Base-by-base conservation (phyloP, 768 basidiomycete genomes). In the Boletales sp. region DNA sequence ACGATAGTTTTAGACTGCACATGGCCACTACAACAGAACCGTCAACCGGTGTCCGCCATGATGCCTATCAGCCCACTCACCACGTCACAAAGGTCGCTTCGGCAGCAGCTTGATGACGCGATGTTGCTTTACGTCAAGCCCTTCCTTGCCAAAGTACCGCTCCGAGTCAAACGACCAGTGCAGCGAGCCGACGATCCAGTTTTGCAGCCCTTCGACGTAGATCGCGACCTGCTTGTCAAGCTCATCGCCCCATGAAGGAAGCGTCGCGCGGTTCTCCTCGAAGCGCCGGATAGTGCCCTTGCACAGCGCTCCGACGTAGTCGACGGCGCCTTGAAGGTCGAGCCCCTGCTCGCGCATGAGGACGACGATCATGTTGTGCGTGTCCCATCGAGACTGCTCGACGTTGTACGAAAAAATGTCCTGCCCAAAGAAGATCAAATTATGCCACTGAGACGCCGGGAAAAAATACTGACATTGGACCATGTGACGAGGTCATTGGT, bases 321-420 rank as follows among this genome's bases (percentile, higher is more conserved):
- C 79, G 27, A 88, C 65, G 4, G 86, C 86, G 31, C 73, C 69
- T 53, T 87, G 84, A 9, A 88, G 68, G 32, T 71, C 71, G 43
- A 82, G 71, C 4, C 74, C 77, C 45, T 81, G 77, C 51, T 82
- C 72, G 39, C 73, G 68, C 82, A 84, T 86, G 54, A 87, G 74
- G 44, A 87, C 81, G n/a, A 74, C 70, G 47, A 89, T 76, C 76
- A 87, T 83, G 63, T 89, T 87, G 63, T 86, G 82, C 15, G 80
- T 82, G 53, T 86, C 82, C 10, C 76, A 78, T 13, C 81, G 77
- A 3, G 84, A 78, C 64, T 87, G 86, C 60, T 88, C 87, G 39
- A 81, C 79, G 52, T 87, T 86, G 66, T 84, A 89, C 1, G 85
- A 88, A 61, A 84, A 83, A 32, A 87, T 82, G 54, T 87, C 86